Base-by-base conservation (phyloP, 2,329 filamentous ascomycete species). In the Hypomyces perniciosus region DNA sequence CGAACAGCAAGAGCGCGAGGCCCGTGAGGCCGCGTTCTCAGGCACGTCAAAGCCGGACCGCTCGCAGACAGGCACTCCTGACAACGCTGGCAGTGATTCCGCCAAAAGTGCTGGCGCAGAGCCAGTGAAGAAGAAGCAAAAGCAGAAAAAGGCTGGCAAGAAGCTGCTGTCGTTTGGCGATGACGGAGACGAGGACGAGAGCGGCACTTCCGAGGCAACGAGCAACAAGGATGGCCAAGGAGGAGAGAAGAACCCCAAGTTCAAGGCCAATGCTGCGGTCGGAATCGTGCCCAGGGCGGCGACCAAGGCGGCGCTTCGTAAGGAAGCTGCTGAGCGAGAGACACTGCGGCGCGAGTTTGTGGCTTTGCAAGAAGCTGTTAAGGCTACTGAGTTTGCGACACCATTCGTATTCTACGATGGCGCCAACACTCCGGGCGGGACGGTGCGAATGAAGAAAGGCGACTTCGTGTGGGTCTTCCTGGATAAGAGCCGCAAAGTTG, bases 321-420 rank as follows among this genome's bases (percentile, higher is more conserved):
- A 85, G 44, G 91, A 96, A 67, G 87, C 90, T 4, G 80, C 86
- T 50, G 83, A 90, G 57, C 80, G 88, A 54, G 89, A 93, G 10
- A 80, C 89, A 0, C 69, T 96, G 39, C 81, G 90, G 37, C 83
- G 84, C 27, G 92, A 97, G 63, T 99, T 96, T 61, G 67, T 95
- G 42, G 75, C 75, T 8, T 79, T 92, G 52, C 93, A 96, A 65
- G 89, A 95, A 55, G 82, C 84, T 0, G 87, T 97, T 57, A 96
- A 95, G 71, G 82, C 83, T 20, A 91, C 90, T 7, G 91, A 96
- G 63, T 88, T 99, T 49, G 78, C 87, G 12, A 85, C 99, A 31
- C 93, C 93, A 0, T 99, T 97, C 67, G 89, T 97, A 4, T 97
- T 97, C 65, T 97, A 96, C 71, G 92, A 97, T 59, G 93, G 93